These are phyloP conservation scores for Sporothrix phasma DNA, from an alignment of 2,329 filamentous ascomycete genomes.

Conservation along the genomic window DNA sequence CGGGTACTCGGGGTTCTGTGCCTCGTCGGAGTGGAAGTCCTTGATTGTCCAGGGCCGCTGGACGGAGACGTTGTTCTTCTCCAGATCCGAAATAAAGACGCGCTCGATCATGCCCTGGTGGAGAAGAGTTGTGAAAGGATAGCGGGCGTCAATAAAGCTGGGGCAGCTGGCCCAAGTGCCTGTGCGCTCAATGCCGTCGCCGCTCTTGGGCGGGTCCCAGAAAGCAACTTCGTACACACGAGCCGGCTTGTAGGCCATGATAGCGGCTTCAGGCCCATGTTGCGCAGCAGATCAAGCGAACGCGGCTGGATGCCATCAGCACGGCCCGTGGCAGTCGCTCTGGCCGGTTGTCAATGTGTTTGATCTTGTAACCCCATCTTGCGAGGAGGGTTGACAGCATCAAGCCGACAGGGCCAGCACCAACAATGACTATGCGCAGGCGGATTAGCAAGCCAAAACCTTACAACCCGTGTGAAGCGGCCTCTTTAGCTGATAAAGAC, in stretches of 20 bases:
- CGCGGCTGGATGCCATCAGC: constrained; percentile 89
- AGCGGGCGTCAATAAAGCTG: constrained; percentile 65
- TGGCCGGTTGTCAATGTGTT: constrained; percentile 84
- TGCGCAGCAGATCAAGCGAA: constrained; percentile 74
- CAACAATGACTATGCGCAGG: constrained; percentile 59
- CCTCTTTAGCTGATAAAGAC: neutral
- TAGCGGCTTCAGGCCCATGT: constrained; percentile 78
- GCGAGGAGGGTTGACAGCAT: constrained; percentile 81
- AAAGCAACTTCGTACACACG: constrained; percentile 73
- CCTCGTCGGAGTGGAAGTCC: constrained; percentile 49
- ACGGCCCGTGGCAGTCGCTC: constrained; percentile 74
- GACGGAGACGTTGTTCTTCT: constrained; percentile 49
- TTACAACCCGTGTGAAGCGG: neutral
- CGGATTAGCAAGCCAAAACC: neutral
- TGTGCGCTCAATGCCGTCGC: constrained; percentile 51
- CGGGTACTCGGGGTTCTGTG: constrained; percentile 50
- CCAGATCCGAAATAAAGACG: constrained; percentile 56
- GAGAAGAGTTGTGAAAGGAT: constrained; percentile 59
- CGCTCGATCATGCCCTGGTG: constrained; percentile 65
- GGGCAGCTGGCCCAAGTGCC: constrained; percentile 82
- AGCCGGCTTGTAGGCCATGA: constrained; percentile 81
- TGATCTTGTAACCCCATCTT: constrained; percentile 89
- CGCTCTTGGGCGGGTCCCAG: constrained; percentile 53
- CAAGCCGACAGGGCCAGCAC: constrained; percentile 80
- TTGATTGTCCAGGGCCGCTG: constrained; percentile 57